Evolutionary conservation across 805 yeast species (phyloP), one percentile per base, ranked within the genome.

Genomic region (Saccharomyces jurei): DNA sequence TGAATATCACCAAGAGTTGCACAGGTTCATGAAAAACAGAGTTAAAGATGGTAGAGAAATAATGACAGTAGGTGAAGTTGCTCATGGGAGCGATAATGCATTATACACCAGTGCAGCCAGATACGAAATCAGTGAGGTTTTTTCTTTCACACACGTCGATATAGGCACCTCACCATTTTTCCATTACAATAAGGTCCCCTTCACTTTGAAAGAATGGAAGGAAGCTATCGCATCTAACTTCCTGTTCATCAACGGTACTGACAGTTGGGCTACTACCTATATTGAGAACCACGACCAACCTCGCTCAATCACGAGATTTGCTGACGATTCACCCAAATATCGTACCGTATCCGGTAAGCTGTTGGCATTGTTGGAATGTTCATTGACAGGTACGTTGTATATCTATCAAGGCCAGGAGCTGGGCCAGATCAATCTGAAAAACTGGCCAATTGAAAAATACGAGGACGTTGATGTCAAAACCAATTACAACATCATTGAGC

Each of bases 281-380:
- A 64, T 77, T 56, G 86, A 81, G 64, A 81, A 81, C 63, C 86
- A 81, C 63, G 85, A 81, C 66, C 84, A 79, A 61, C 78, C 84
- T 10, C 72, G 84, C 61, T 70, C 77, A 36, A 25, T 25, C 26
- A 25, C 26, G 26, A 25, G 26, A 25, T 25, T 25, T 25, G 26
- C 26, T 25, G 26, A 25, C 4, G 26, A 25, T 25, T 25, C 26
- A 25, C 26, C 4, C 26, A 25, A 25, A 25, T 25, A 25, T 25
- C 26, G 26, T 25, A 25, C 26, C 26, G 26, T 25, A 25, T 25
- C 26, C 26, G 26, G 26, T 25, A 25, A 25, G 26, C 26, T 25
- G 26, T 25, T 25, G 26, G 26, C 26, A 25, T 25, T 25, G 26
- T 25, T 25, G 26, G 26, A 25, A 25, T 25, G 26, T 25, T 25